Percentiles rank a stretch among this genome's conserved stretches.
These are phyloP conservation scores for Xylaria sp. DNA, from an alignment of 2,329 filamentous ascomycete species.

Conservation along the genomic window DNA sequence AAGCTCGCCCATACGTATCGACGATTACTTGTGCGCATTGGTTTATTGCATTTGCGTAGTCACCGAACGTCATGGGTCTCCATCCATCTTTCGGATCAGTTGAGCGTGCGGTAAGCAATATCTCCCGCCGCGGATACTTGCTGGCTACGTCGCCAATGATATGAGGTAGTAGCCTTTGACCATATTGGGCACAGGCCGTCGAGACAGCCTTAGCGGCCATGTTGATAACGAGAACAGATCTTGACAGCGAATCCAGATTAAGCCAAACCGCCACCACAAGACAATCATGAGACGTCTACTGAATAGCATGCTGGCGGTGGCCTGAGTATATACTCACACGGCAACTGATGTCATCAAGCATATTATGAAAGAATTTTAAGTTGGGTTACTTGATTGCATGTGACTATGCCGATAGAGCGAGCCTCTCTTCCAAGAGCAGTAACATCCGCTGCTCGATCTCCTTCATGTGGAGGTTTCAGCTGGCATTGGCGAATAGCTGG, in stretches of 20 bases:
- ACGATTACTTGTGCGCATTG: slow-evolving; percentile 51
- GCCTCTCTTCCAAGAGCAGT: slow-evolving; percentile 7
- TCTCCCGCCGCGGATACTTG: slow-evolving; percentile 48
- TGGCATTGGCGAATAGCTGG: neutral
- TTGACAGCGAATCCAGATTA: neutral
- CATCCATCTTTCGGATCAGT: slow-evolving; percentile 53
- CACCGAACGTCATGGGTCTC: slow-evolving; percentile 49
- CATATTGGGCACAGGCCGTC: slow-evolving; percentile 23
- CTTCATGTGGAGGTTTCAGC: slow-evolving; percentile 22
- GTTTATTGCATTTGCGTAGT: slow-evolving; percentile 53
- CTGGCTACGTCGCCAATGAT: slow-evolving; percentile 53
- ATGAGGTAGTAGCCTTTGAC: slow-evolving; percentile 50
- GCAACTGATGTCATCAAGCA: neutral
- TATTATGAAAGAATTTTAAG: neutral
- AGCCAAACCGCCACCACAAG: neutral
- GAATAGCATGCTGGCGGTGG: neutral
- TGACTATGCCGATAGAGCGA: neutral
- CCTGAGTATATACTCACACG: slow-evolving; percentile 4
- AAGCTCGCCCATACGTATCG: slow-evolving; percentile 43
- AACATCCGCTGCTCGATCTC: slow-evolving; percentile 6
- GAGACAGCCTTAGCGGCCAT: neutral
- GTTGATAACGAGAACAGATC: neutral
- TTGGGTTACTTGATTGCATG: neutral
- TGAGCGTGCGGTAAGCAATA: slow-evolving; percentile 49
- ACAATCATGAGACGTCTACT: neutral